Evolutionary conservation across 2,329 filamentous ascomycete species (phyloP).

Genomic region (Xylaria sp.): DNA sequence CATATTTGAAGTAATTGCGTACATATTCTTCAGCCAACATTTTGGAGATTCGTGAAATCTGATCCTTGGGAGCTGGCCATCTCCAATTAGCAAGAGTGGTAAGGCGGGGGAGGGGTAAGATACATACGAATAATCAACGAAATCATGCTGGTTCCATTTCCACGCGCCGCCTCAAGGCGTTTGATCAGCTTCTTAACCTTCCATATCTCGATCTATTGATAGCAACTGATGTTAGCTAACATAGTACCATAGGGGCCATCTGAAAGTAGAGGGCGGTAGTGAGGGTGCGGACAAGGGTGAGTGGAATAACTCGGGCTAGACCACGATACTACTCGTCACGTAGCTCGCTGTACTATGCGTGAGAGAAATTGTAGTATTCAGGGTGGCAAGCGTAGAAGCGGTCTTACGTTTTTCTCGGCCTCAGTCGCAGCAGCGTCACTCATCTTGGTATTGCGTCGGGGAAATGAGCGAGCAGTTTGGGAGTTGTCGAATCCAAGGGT

Average conservation of each 20-base stretch:
- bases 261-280: background rate
- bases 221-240: conserved; percentile 28
- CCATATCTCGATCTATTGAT: conserved; percentile 73
- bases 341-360: conserved; percentile 20
- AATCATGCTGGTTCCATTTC: conserved; percentile 99
- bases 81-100: conserved; percentile 29
- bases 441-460: conserved; percentile 65
- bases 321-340: background rate
- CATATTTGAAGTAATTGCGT: conserved; percentile 47
- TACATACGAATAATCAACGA: conserved; percentile 93
- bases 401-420: conserved; percentile 90
- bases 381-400: conserved; percentile 1
- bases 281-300: background rate
- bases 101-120: conserved; percentile 38
- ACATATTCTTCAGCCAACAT: conserved; percentile 99
- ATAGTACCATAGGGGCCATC: conserved; percentile 26
- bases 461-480: conserved; percentile 32
- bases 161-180: conserved; percentile 92
- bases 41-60: conserved; percentile 93
- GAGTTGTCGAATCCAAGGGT: conserved; percentile 29
- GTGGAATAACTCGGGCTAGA: conserved; percentile 21
- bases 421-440: conserved; percentile 86
- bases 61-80: conserved; percentile 95
- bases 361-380: background rate
- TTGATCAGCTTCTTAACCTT: conserved; percentile 99